Evolutionary conservation across 2,329 filamentous ascomycete species (phyloP).

Genomic region (Aspergillus pseudotamarii): DNA sequence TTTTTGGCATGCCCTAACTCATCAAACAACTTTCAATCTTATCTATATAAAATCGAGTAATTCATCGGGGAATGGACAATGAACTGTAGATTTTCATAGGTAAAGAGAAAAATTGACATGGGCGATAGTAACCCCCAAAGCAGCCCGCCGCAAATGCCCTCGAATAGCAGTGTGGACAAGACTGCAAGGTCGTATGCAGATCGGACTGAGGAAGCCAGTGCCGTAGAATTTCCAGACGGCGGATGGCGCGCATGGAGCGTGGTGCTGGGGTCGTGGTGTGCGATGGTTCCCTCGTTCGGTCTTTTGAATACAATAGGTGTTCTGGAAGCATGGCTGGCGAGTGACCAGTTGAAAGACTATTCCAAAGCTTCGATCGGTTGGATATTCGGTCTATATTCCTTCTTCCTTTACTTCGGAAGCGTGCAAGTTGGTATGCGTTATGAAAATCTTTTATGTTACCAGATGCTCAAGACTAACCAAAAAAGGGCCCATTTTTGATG

Average conservation of each 20-base stretch:
- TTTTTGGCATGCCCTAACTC: neutral
- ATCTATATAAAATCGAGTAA: neutral
- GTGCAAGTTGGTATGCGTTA: neutral
- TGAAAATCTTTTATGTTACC: too few relatives aligned
- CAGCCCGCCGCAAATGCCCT: neutral
- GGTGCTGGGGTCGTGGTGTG: neutral
- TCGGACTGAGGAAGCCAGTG: neutral
- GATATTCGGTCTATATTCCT: constrained; percentile 1
- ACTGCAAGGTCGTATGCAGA: neutral
- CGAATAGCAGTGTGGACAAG: neutral
- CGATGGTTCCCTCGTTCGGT: neutral
- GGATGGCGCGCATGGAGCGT: neutral
- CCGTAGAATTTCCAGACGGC: neutral
- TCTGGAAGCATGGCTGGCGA: constrained; percentile 1
- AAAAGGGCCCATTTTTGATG: neutral
- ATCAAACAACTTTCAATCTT: neutral
- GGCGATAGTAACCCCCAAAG: neutral
- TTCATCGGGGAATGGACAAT: too few relatives aligned
- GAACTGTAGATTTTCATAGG: neutral
- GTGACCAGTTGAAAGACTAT: neutral
- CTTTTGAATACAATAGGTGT: constrained; percentile 4
- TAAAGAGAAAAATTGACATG: neutral
- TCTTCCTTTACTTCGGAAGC: constrained; percentile 6
- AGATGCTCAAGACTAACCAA: neutral
- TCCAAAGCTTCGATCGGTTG: constrained; percentile 1